Conservation (phyloP, 352 stramenopile species). For the Phytophthora megakarya region DNA sequence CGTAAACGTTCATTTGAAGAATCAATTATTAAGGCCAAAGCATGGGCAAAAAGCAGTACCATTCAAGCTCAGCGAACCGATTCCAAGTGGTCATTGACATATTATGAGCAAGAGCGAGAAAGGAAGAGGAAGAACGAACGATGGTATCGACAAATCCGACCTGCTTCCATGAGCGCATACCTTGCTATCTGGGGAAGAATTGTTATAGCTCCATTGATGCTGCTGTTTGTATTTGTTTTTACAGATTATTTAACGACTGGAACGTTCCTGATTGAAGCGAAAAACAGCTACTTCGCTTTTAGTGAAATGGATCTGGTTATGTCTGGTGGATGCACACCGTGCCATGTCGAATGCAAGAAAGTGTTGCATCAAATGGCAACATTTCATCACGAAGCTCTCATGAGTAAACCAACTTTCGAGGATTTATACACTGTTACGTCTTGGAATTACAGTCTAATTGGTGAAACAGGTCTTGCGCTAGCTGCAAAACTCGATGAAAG, state of each 20-base stretch:
- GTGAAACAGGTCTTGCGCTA: conserved; percentile 3
- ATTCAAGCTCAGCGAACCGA: conserved; percentile 22
- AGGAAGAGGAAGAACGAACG: conserved; percentile 3
- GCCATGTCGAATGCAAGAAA: conserved; percentile 21
- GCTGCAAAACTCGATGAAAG: conserved; percentile 19
- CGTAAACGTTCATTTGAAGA: conserved; percentile 12
- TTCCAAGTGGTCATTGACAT: conserved; percentile 22
- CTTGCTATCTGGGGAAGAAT: conserved; percentile 32
- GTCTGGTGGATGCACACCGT: conserved; percentile 27
- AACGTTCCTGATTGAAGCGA: conserved; percentile 29
- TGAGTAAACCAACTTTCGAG: conserved; percentile 34
- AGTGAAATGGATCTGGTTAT: conserved; percentile 35
- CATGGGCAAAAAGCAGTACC: conserved; percentile 3
- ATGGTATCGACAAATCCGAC: conserved; percentile 30
- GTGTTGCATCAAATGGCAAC: conserved; percentile 29
- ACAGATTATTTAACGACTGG: conserved; percentile 33
- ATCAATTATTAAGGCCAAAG: conserved; percentile 11
- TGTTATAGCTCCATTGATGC: conserved; percentile 21
- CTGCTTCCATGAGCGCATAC: conserved; percentile 28
- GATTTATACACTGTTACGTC: conserved; percentile 21
- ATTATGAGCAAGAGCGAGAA: conserved; percentile 28
- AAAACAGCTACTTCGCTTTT: conserved; percentile 38
- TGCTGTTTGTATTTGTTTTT: conserved; percentile 23
- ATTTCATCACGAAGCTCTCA: conserved; percentile 27
- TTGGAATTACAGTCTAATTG: conserved; percentile 27